Conservation (phyloP, 2,329 filamentous ascomycete genomes). For the Massarina eburnea region DNA sequence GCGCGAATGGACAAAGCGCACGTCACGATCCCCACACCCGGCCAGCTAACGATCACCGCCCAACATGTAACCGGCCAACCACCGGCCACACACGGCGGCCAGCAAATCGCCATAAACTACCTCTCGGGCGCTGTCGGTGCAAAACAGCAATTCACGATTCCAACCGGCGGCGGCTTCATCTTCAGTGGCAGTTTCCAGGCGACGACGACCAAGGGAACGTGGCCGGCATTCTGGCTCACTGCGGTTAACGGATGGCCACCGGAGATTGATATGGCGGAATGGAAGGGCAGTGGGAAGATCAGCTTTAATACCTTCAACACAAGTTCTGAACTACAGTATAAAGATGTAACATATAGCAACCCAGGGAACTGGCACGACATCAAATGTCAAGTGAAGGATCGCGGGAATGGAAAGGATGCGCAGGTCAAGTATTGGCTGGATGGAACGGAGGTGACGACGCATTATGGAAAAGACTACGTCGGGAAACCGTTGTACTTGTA, state of each 20-base stretch:
- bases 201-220: constrained; percentile 48
- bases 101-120: constrained; percentile 51
- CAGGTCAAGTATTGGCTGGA: constrained; percentile 59
- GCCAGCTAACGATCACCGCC: constrained; percentile 53
- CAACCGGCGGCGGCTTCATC: constrained; percentile 42
- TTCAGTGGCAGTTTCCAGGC: constrained; percentile 46
- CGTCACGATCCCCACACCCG: constrained; percentile 42
- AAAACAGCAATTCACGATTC: constrained; percentile 46
- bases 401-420: constrained; percentile 54
- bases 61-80: constrained; percentile 47
- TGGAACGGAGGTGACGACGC: constrained; percentile 51
- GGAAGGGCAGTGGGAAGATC: constrained; percentile 60
- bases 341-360: constrained; percentile 52
- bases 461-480: constrained; percentile 54
- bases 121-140: constrained; percentile 52
- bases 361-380: constrained; percentile 55
- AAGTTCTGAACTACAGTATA: constrained; percentile 49
- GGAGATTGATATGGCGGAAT: constrained; percentile 63
- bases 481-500: constrained; percentile 40
- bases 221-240: constrained; percentile 63
- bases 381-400: constrained; percentile 54
- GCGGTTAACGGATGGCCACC: constrained; percentile 59
- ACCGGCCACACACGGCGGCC: constrained; percentile 30
- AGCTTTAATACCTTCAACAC: constrained; percentile 60
- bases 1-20: constrained; percentile 57